Evolutionary conservation across 2,329 filamentous ascomycete species (phyloP), one percentile per base, ranked within the genome.

Genomic region (Orbilia blumenaviensis): DNA sequence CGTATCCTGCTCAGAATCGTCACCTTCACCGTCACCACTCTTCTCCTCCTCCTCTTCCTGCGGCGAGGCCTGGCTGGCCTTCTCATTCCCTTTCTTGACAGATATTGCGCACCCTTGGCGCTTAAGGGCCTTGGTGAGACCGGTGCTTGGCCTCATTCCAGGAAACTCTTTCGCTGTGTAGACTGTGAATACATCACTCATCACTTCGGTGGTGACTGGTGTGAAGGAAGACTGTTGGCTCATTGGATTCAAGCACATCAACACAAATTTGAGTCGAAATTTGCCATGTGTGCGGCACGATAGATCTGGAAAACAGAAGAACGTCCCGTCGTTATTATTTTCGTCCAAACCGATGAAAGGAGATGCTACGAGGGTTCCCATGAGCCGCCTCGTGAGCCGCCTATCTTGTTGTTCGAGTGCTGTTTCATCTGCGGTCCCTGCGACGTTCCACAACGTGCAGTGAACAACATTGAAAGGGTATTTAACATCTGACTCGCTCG

Each of bases 111-210:
- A 92, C 2, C 92, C 92, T 83, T 94, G 92, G 80, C 91, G 86
- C 82, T 92, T 92, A 69, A 95, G 84, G 32, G 87, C 86, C 81
- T 91, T 91, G 0, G 92, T 92, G 38, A 95, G 83, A 16, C 87
- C 85, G 25, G 91, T 93, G 81, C 91, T 93, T 0, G 91, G 89
- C 69, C 89, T 86, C 92, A 95, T 95, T 4, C 92, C 92, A 0
- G 91, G 91, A 75, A 95, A 95, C 81, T 94, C 92, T 81, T 94
- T 95, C 46, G 92, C 92, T 46, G 90, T 93, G 82, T 91, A 94
- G 6, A 94, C 92, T 10, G 88, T 89, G 81, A 95, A 94, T n/a
- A 89, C 84, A 14, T 92, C 88, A 80, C 89, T 92, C 83, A 89
- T 86, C 14, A 85, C 83, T 72, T 84, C 84, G 6, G 85, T 85